phyloP scores from a whole-genome alignment of 208 protist genomes.

The Tritrichomonas foetus region DNA sequence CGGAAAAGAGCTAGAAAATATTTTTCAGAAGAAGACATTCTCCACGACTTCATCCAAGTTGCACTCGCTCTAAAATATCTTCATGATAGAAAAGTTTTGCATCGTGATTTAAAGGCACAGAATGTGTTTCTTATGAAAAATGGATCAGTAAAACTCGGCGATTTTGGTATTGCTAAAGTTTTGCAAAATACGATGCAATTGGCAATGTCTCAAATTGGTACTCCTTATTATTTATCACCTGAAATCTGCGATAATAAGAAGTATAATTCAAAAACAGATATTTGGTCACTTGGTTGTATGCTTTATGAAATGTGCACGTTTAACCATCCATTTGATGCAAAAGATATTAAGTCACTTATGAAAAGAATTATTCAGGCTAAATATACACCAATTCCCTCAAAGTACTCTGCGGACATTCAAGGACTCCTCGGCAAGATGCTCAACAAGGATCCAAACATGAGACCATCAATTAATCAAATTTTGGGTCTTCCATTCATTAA shows the following conservation, averaged over 20 bases:
- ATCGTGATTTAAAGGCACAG: conserved; percentile 57
- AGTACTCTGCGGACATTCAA: not conserved
- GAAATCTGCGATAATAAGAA: conserved; percentile 43
- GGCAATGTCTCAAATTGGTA: conserved; percentile 56
- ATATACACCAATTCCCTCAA: not conserved
- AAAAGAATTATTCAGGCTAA: not conserved
- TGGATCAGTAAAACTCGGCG: conserved; percentile 57
- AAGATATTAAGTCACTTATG: not conserved
- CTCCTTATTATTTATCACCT: conserved; percentile 62
- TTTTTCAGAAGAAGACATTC: conserved; percentile 30
- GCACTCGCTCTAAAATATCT: conserved; percentile 59
- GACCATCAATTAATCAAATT: not conserved
- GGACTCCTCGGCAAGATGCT: not conserved
- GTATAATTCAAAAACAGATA: conserved; percentile 43
- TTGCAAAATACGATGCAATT: conserved; percentile 31
- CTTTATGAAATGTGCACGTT: conserved; percentile 32
- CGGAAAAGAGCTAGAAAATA: not conserved
- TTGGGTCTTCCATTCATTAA: not conserved
- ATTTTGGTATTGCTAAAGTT: conserved; percentile 58
- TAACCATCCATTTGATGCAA: not conserved
- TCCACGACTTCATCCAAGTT: conserved; percentile 51
- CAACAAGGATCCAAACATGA: not conserved
- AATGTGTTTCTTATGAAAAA: conserved; percentile 44
- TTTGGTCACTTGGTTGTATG: conserved; percentile 18
- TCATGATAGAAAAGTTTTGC: conserved; percentile 63